A percentile compares a stretch with the other conserved stretches of the same genome.
These are phyloP conservation scores for Choiromyces venosus DNA, from an alignment of 495 filamentous ascomycete species.

Conservation along the genomic window DNA sequence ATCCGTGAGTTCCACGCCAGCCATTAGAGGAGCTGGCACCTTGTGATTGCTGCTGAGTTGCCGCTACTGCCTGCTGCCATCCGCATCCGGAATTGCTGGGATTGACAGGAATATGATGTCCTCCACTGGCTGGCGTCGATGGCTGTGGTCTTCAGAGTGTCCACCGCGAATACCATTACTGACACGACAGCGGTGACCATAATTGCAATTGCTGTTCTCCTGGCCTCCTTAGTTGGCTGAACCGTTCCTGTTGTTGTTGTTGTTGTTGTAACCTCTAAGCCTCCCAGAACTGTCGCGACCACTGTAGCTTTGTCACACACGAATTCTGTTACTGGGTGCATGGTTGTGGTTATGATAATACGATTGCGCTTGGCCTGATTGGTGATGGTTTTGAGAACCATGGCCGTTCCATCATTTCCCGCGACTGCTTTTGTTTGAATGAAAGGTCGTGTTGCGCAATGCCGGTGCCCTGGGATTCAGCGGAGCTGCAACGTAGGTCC, in stretches of 20 bases:
- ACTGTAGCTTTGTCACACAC: background rate
- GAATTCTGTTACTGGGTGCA: background rate
- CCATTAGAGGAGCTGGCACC: too few relatives aligned
- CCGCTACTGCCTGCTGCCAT: too few relatives aligned
- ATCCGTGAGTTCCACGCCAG: background rate
- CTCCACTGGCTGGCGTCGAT: too few relatives aligned
- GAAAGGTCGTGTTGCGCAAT: background rate
- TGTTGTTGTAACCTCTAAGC: background rate
- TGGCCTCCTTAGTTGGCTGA: background rate
- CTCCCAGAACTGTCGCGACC: background rate
- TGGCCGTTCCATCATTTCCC: background rate
- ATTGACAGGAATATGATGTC: too few relatives aligned
- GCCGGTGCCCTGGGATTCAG: background rate
- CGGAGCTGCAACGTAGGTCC: background rate
- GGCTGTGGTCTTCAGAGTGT: too few relatives aligned
- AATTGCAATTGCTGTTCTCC: too few relatives aligned
- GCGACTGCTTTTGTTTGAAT: background rate
- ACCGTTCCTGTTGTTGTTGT: too few relatives aligned
- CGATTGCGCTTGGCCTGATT: background rate
- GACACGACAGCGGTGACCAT: too few relatives aligned
- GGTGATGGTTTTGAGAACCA: background rate
- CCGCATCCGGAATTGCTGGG: too few relatives aligned
- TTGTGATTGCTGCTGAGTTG: too few relatives aligned
- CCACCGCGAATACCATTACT: too few relatives aligned
- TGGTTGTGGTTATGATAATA: background rate